Conservation (phyloP, 139 green algal genomes). For the Asterochloris sp. region DNA sequence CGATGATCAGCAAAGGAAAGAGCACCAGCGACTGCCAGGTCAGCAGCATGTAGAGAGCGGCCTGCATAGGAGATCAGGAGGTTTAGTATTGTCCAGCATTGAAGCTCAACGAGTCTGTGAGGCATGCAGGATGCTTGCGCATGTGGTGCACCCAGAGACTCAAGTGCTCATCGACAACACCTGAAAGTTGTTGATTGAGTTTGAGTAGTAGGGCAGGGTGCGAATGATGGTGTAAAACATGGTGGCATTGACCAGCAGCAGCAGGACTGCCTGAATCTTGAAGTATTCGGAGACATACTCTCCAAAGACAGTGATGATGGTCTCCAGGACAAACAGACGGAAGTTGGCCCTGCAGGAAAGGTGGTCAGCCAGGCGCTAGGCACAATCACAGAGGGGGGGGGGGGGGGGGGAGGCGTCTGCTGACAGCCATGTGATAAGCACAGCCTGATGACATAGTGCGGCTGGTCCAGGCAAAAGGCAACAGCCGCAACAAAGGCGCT, state of each 20-base stretch:
- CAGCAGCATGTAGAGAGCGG: background rate
- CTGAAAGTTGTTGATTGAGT: slow-evolving; percentile 1
- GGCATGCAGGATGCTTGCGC: too few relatives aligned
- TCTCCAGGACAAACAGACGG: slow-evolving; percentile 5
- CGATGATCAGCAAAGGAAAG: background rate
- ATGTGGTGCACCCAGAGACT: too few relatives aligned
- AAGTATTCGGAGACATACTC: slow-evolving; percentile 4
- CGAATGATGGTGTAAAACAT: slow-evolving; percentile 1
- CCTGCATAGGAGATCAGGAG: background rate
- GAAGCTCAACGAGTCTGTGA: too few relatives aligned
- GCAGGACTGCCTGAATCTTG: slow-evolving; percentile 3
- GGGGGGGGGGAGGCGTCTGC: too few relatives aligned
- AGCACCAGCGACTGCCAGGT: slow-evolving; percentile 9
- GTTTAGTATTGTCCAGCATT: too few relatives aligned
- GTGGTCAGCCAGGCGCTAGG: background rate
- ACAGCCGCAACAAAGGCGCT: background rate
- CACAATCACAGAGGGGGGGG: too few relatives aligned
- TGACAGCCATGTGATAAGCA: background rate
- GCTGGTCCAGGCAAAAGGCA: background rate
- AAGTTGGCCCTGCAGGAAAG: slow-evolving; percentile 1
- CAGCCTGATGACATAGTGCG: background rate
- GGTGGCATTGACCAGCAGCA: slow-evolving; percentile 6
- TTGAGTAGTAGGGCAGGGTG: slow-evolving; percentile 11
- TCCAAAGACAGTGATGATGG: slow-evolving; percentile 8
- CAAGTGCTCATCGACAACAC: too few relatives aligned